These are phyloP conservation scores for Scheffersomyces quercinus DNA, from an alignment of 1,139 yeast species.

Conservation along the genomic window DNA sequence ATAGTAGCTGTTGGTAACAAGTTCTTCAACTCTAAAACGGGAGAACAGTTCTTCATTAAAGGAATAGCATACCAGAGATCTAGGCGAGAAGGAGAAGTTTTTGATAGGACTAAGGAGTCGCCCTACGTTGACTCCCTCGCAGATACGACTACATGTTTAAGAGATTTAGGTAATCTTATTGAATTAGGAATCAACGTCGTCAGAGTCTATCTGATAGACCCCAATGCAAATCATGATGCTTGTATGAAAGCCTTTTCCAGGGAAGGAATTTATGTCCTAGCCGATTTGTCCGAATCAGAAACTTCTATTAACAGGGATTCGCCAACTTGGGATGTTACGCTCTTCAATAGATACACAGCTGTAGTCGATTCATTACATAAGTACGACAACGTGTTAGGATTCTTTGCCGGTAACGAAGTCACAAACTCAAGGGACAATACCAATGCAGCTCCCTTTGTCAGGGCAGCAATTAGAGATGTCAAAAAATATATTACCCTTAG, in stretches of 20 bases:
- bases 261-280: constrained; percentile 57
- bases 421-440: constrained; percentile 50
- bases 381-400: constrained; percentile 54
- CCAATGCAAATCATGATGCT: constrained; percentile 48
- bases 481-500: constrained; percentile 47
- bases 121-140: constrained; percentile 57
- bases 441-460: constrained; percentile 59
- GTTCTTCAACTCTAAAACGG: constrained; percentile 42
- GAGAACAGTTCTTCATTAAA: constrained; percentile 54
- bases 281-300: constrained; percentile 58
- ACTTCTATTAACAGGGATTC: constrained; percentile 47
- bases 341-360: constrained; percentile 38
- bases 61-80: constrained; percentile 62
- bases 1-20: constrained; percentile 47
- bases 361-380: constrained; percentile 53
- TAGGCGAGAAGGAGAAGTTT: constrained; percentile 31
- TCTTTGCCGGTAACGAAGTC: constrained; percentile 65
- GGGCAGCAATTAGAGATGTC: constrained; percentile 60
- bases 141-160: constrained; percentile 42
- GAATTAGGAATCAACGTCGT: constrained; percentile 54
- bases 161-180: constrained; percentile 51
- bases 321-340: constrained; percentile 49
- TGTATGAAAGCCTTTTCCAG: constrained; percentile 56
- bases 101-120: constrained; percentile 20
- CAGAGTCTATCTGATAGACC: constrained; percentile 57